These are phyloP conservation scores for Solanum piurae DNA, from an alignment of 257 asterid genomes.

Conservation along the genomic window DNA sequence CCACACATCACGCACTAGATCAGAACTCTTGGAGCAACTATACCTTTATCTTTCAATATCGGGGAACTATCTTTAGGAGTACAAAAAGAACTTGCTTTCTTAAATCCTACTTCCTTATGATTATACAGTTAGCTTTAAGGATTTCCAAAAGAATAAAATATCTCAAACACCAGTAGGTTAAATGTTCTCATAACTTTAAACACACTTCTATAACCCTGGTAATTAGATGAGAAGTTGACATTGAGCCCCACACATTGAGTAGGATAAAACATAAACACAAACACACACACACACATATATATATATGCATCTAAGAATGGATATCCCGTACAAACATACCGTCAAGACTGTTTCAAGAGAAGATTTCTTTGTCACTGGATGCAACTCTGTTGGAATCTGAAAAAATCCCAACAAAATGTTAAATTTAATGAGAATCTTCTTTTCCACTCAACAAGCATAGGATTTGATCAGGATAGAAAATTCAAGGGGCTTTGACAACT, in stretches of 20 bases:
- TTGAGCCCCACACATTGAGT: neutral
- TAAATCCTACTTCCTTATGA: neutral
- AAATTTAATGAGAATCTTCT: neutral
- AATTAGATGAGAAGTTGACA: neutral
- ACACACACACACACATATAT: neutral
- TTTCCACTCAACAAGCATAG: neutral
- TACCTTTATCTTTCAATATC: neutral
- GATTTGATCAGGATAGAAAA: neutral
- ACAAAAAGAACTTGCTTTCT: neutral
- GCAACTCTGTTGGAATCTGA: constrained; percentile 92
- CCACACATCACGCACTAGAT: neutral
- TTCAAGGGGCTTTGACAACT: neutral
- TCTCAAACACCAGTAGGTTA: neutral
- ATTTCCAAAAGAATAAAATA: neutral
- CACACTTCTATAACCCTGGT: neutral
- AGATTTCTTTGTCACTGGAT: constrained; percentile 78
- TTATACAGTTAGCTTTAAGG: neutral
- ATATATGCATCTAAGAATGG: neutral
- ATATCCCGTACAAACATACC: constrained; percentile 26
- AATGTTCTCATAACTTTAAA: neutral
- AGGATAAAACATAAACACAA: neutral
- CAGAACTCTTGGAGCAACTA: neutral
- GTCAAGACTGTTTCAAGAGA: constrained; percentile 95
- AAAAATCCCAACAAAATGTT: constrained; percentile 12
- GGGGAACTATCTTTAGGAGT: neutral